phyloP scores from a whole-genome alignment of 2,329 filamentous ascomycete species.

The Cordyceps javanica region DNA sequence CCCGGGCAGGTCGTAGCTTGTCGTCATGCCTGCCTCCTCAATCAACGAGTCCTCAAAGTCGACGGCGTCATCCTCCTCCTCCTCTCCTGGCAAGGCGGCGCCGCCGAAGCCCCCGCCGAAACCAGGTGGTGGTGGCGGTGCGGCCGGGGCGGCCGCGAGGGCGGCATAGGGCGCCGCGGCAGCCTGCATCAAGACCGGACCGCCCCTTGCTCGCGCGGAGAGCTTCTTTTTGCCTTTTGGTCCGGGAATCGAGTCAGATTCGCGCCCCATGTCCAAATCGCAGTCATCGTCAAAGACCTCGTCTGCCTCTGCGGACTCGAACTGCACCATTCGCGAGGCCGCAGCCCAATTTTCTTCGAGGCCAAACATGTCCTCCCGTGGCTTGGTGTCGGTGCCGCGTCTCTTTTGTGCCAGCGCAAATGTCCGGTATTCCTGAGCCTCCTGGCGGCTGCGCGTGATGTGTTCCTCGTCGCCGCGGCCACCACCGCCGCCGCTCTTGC shows the following conservation, averaged over 20 bases:
- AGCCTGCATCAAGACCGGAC: too few relatives aligned
- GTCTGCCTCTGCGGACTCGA: too few relatives aligned
- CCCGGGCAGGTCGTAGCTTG: slow-evolving; percentile 55
- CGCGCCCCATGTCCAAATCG: too few relatives aligned
- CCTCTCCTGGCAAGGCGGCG: not conserved
- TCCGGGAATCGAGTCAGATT: not conserved
- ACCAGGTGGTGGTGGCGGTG: not conserved
- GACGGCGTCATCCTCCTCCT: slow-evolving; percentile 8
- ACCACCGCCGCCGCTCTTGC: slow-evolving; percentile 19
- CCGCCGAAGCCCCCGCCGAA: not conserved
- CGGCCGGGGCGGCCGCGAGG: not conserved
- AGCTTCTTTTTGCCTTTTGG: not conserved
- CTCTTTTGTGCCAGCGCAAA: slow-evolving; percentile 21
- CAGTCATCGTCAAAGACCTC: not conserved
- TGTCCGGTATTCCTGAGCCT: slow-evolving; percentile 24
- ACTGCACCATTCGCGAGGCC: too few relatives aligned
- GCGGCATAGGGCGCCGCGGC: not conserved
- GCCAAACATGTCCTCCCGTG: slow-evolving; percentile 11
- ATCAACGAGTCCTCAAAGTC: slow-evolving; percentile 43
- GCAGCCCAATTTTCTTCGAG: too few relatives aligned
- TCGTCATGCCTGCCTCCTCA: slow-evolving; percentile 54
- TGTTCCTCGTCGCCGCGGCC: slow-evolving; percentile 15
- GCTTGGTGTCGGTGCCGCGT: slow-evolving; percentile 8
- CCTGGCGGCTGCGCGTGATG: slow-evolving; percentile 30
- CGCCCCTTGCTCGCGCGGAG: too few relatives aligned